These are phyloP conservation scores for Apiotrichum gracile DNA, from an alignment of 1,284 basidiomycete species.

Conservation along the genomic window DNA sequence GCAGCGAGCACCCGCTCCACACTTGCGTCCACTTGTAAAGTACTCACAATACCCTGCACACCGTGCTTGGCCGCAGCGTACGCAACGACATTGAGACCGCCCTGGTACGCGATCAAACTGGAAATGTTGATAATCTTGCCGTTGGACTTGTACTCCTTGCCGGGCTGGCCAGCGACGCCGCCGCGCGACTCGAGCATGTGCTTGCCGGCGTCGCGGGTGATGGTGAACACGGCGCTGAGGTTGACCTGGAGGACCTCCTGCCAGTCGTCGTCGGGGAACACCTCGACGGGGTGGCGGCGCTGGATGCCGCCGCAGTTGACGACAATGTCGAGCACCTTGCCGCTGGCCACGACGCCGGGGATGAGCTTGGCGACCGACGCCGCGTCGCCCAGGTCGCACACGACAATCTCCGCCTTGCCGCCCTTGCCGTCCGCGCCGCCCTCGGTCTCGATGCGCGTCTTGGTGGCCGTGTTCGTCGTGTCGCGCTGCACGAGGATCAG, in stretches of 20 bases:
- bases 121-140: slow-evolving; percentile 52
- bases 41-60: slow-evolving; percentile 62
- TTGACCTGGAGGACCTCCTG: slow-evolving; percentile 64
- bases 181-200: slow-evolving; percentile 48
- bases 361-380: slow-evolving; percentile 62
- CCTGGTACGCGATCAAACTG: slow-evolving; percentile 49
- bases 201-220: slow-evolving; percentile 47
- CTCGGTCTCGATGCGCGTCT: slow-evolving; percentile 53
- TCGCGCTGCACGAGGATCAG: slow-evolving; percentile 70
- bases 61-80: slow-evolving; percentile 86
- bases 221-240: slow-evolving; percentile 48
- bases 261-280: slow-evolving; percentile 82
- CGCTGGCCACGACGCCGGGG: slow-evolving; percentile 53
- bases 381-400: slow-evolving; percentile 70
- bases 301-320: slow-evolving; percentile 96
- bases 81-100: slow-evolving; percentile 75
- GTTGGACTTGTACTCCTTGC: slow-evolving; percentile 18
- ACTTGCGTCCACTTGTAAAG: no score
- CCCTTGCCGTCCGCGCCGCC: slow-evolving; percentile 39
- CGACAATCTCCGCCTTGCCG: slow-evolving; percentile 53
- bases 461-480: slow-evolving; percentile 55
- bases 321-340: slow-evolving; percentile 67
- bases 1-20: no score
- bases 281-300: slow-evolving; percentile 69
- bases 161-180: slow-evolving; percentile 35